Base-by-base conservation (phyloP, 2,329 filamentous ascomycete species). In the Epichloe bromicola region DNA sequence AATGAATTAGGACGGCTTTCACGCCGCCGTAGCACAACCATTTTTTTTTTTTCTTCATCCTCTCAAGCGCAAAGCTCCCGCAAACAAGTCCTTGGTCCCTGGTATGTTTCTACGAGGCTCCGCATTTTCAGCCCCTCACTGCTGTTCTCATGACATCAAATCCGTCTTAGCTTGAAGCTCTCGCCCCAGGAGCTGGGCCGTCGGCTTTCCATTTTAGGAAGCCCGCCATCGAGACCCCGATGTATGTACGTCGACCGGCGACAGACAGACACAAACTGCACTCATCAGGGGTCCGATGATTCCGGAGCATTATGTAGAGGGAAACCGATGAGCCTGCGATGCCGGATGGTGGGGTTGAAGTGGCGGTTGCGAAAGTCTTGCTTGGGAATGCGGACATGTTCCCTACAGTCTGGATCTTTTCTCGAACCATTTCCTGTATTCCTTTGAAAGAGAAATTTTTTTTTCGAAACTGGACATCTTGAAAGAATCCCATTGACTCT, bases 191-290 rank as follows among this genome's bases (percentile, higher is more conserved):
- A n/a, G 12, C 5, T 48, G 34, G 3, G 39, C n/a, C 3, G 17
- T 30, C 58, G 58, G 58, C 42, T 56, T 55, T 56, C 58, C 58
- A 33, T 42, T 54, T 52, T 46, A 36, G 57, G 58, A 51, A 55
- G 55, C 47, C 56, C 56, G 56, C 47, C 45, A 33, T 49, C 42
- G 11, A 23, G 14, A 19, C 30, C 46, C 45, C 37, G 39, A 26
- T 11, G 36, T 26, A 23, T 5, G n/a, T 23, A 36, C 19, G 41
- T 34, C 26, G 47, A 43, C 39, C 30, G 26, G 30, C 47, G 15
- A 23, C 38, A 43, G 26, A 37, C 46, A 34, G 38, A n/a, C 17
- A 20, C 26, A n/a, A 15, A 8, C 26, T 8, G 7, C 26, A 30
- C 26, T 10, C 23, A 15, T 15, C n/a, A n/a, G 39, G 47, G 46